Conservation (phyloP, 2,329 filamentous ascomycete species). For the Samsoniella hepiali region DNA sequence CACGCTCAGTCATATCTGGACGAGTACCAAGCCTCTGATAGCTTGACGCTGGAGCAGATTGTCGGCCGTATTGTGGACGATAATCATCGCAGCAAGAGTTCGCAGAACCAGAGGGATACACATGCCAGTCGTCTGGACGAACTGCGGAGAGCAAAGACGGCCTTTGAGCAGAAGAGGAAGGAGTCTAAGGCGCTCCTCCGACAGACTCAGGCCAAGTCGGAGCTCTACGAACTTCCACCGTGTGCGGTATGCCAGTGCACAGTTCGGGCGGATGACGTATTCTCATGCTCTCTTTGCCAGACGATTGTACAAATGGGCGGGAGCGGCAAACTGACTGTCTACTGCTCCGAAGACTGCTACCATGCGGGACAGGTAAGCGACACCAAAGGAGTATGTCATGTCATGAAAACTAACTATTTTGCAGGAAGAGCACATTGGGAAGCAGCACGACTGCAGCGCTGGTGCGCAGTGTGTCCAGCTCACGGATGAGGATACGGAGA, state of each 20-base stretch:
- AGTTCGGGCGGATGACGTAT: constrained; percentile 35
- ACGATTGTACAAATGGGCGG: constrained; percentile 39
- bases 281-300: constrained; percentile 46
- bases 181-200: constrained; percentile 36
- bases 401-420: background rate
- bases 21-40: constrained; percentile 29
- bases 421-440: constrained; percentile 38
- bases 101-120: constrained; percentile 37
- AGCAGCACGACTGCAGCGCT: constrained; percentile 41
- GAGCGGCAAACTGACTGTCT: constrained; percentile 37
- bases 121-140: constrained; percentile 43
- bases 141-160: constrained; percentile 45
- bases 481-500: constrained; percentile 38
- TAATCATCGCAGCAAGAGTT: constrained; percentile 29
- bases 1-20: constrained; percentile 40
- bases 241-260: constrained; percentile 39
- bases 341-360: constrained; percentile 44
- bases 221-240: constrained; percentile 37
- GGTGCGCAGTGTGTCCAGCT: constrained; percentile 40
- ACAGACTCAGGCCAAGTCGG: constrained; percentile 31
- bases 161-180: constrained; percentile 44
- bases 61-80: constrained; percentile 34
- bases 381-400: too few relatives aligned
- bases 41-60: constrained; percentile 32
- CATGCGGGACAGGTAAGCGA: constrained; percentile 40